Evolutionary conservation across 345 rosid genomes (phyloP).

Genomic region (Citrus glauca): DNA sequence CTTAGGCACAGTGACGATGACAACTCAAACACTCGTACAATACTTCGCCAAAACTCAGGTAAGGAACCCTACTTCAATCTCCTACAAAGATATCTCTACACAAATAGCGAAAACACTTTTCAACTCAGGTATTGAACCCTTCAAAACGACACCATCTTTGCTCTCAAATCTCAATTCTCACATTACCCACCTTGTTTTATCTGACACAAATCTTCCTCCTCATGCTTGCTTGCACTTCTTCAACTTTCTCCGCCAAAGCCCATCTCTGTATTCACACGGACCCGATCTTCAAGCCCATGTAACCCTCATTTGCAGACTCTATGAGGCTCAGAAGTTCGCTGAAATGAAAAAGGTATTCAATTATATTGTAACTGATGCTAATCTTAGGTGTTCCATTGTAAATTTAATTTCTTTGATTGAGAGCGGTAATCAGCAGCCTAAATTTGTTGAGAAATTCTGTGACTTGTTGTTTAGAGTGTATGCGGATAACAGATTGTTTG

Average conservation of each 20-base stretch:
- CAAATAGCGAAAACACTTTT: slow-evolving; percentile 24
- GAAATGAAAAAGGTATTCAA: slow-evolving; percentile 49
- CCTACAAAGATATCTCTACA: slow-evolving; percentile 24
- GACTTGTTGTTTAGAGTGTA: slow-evolving; percentile 71
- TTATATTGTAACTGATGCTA: slow-evolving; percentile 31
- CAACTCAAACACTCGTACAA: slow-evolving; percentile 26
- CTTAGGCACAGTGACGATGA: slow-evolving; percentile 16
- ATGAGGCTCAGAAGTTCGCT: slow-evolving; percentile 36
- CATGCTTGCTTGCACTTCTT: slow-evolving; percentile 52
- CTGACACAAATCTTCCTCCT: slow-evolving; percentile 45
- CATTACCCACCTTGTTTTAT: slow-evolving; percentile 45
- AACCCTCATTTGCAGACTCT: slow-evolving; percentile 41
- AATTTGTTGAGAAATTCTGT: slow-evolving; percentile 43
- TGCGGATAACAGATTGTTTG: slow-evolving; percentile 55
- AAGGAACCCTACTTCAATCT: slow-evolving; percentile 10
- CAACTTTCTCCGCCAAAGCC: slow-evolving; percentile 40
- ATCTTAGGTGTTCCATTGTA: slow-evolving; percentile 30
- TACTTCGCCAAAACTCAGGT: slow-evolving; percentile 14
- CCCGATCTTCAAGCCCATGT: slow-evolving; percentile 52
- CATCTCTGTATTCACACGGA: slow-evolving; percentile 26
- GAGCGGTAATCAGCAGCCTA: slow-evolving; percentile 20
- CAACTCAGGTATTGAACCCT: slow-evolving; percentile 32
- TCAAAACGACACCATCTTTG: slow-evolving; percentile 32
- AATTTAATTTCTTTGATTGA: slow-evolving; percentile 34
- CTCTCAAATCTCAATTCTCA: slow-evolving; percentile 46